Evolutionary conservation across 495 filamentous ascomycete genomes (phyloP), one percentile per base, ranked within the genome.

Genomic region (Lepidopterella palustris): DNA sequence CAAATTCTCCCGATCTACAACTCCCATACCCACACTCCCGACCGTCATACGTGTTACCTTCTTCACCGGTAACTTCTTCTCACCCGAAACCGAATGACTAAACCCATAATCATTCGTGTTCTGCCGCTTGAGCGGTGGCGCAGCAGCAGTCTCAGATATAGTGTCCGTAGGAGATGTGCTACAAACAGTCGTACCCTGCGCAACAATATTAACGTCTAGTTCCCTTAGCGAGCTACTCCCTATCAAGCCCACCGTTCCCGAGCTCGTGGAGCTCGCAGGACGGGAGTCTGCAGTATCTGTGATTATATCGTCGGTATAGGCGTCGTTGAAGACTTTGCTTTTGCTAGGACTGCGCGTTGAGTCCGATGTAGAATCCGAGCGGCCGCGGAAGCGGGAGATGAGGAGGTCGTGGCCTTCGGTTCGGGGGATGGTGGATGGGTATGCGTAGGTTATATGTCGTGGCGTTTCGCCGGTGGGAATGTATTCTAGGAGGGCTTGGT

Each of bases 401-500:
- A 95, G 71, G 18, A 73, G 74, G 0, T 89, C 87, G 66, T 91
- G 88, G 0, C 81, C 62, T 58, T 83, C 82, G 0, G 93, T 97
- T 3, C 82, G 82, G 1, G 93, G 93, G 4, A 98, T 78, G 1
- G 75, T 73, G 0, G 82, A 85, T 1, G 87, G 87, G 68, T 89
- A 95, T 5, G 83, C 74, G 68, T 97, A 98, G 31, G 78, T 73
- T 9, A 76, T 76, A 70, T 90, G 92, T 63, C 86, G 79, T 0
- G 93, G 93, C 0, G 93, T 96, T n/a, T 81, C 78, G 31, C 92
- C 93, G 0, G 93, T 97, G 0, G 87, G 81, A 6, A 78, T 70
- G 67, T 97, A 97, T 69, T 96, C 90, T 55, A 82, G 79, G 24
- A 97, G 72, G 9, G 76, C 70, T 0, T 84, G 83, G 26, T 65